Evolutionary conservation across 208 protist species (phyloP), one percentile per base, ranked within the genome.

Genomic region (Wallacemonas sp.): DNA sequence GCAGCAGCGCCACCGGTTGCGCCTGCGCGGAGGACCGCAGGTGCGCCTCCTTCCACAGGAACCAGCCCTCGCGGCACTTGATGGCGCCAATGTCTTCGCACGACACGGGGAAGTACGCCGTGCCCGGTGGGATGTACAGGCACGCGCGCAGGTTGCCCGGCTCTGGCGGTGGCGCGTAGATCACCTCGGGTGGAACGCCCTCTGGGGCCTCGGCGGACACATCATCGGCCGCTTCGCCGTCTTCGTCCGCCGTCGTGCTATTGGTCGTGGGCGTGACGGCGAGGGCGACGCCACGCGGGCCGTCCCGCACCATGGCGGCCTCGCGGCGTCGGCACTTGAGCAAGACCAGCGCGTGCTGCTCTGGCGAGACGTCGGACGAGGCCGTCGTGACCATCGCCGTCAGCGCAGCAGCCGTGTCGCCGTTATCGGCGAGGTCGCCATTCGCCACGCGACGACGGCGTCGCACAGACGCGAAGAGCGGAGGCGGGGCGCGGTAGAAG

Each of bases 41-140:
- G 58, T 84, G 76, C 17, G 80, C 87, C 38, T 82, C 70, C 36
- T 60, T 68, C 85, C 87, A 96, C 4, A 92, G 57, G 39, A 96
- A 83, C 87, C 90, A 96, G 2, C 83, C 90, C 24, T 87, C 76
- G 17, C 49, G 54, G 61, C 87, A 93, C 75, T 86, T 88, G 29
- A 96, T 78, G 11, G 85, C 85, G 26, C 87, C 86, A 68, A 90
- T 73, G 39, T 71, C 70, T 30, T 82, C 78, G 16, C 78, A 76
- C 16, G 72, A 61, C 41, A 61, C 54, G 1, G 85, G 90, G 61
- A 93, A 96, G 74, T 96, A 96, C 2, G 78, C 85, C 19, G 85
- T 90, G 16, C 90, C 90, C 1, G 90, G 73, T 5, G 82, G 74
- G 38, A 93, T 87, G 46, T 60, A 23, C 24, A 33, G 19, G 14